Base-by-base conservation (phyloP, 495 filamentous ascomycete species). In the Aspergillus avenaceus region DNA sequence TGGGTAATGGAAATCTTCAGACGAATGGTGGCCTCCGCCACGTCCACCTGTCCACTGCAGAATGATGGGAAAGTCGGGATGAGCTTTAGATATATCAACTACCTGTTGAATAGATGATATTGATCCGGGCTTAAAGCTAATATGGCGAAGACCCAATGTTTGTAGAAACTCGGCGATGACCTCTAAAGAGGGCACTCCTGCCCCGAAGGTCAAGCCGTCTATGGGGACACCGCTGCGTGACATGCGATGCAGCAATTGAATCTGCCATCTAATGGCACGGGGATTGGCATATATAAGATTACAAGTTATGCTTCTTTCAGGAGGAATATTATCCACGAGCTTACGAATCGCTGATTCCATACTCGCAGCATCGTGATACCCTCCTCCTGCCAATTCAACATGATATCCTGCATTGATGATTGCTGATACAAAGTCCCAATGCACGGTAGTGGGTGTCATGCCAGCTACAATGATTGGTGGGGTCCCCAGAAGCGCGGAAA, bases 21-120 rank as follows among this genome's bases (percentile, higher is more conserved):
- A 76, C 2, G 75, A 78, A 50, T 78, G 75, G 55, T 78, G 75
- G 31, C 75, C 75, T 53, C 75, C 75, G 19, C 72, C 75, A 47
- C 75, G 64, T 7, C 75, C 75, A 44, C 75, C 75, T 8, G 75
- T 78, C 75, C 75, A 78, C 52, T 78, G 75, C 45, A 78, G 51
- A 14, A 75, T 69, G 38, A 78, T 61, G 7, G 74, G 73, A 58
- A 76, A 75, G 27, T 62, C 57, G 12, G 74, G 72, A 46, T 76
- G 64, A 7, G 64, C 61, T 49, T 69, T 69, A 32, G 75, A 73
- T 42, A 78, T 72, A 27, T 70, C 65, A 40, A 77, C 62, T 4
- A 78, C 75, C 27, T 75, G 66, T 43, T 67, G 64, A 37, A 78
- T 78, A 6, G 71, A 63, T 29, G 66, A 50, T 3, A 66, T 54